Evolutionary conservation across 139 green algal species (phyloP).

Genomic region (Zygnema cylindricum): DNA sequence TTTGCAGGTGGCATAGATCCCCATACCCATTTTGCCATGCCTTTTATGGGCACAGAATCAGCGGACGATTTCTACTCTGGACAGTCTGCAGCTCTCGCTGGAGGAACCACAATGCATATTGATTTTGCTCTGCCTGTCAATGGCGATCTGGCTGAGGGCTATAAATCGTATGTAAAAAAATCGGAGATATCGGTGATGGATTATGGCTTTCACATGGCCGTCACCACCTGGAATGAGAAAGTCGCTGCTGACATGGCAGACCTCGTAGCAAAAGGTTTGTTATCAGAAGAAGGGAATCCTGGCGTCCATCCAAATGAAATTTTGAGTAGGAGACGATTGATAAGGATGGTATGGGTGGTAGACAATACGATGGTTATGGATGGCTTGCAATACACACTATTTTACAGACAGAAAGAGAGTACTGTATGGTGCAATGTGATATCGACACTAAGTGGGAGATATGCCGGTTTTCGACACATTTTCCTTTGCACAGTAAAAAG

Average conservation of each 20-base stretch:
- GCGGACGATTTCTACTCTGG: constrained; percentile 82
- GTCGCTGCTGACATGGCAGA: constrained; percentile 80
- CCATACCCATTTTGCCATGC: constrained; percentile 95
- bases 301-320: too few relatives aligned
- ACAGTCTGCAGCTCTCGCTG: constrained; percentile 81
- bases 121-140: constrained; percentile 91
- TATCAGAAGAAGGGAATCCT: background rate
- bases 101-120: constrained; percentile 96
- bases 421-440: too few relatives aligned
- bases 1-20: constrained; percentile 96
- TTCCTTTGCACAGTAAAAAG: too few relatives aligned
- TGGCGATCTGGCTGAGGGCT: constrained; percentile 70
- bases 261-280: constrained; percentile 66
- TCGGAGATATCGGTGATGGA: constrained; percentile 78
- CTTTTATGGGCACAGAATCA: constrained; percentile 87
- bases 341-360: too few relatives aligned
- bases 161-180: constrained; percentile 46
- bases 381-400: too few relatives aligned
- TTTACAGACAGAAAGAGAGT: too few relatives aligned
- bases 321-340: too few relatives aligned
- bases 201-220: constrained; percentile 95
- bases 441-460: too few relatives aligned
- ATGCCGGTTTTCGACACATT: too few relatives aligned
- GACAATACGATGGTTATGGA: too few relatives aligned
- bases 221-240: constrained; percentile 85